These are phyloP conservation scores for Tetrapisispora taiwanensis DNA, from an alignment of 805 yeast genomes.

Conservation along the genomic window DNA sequence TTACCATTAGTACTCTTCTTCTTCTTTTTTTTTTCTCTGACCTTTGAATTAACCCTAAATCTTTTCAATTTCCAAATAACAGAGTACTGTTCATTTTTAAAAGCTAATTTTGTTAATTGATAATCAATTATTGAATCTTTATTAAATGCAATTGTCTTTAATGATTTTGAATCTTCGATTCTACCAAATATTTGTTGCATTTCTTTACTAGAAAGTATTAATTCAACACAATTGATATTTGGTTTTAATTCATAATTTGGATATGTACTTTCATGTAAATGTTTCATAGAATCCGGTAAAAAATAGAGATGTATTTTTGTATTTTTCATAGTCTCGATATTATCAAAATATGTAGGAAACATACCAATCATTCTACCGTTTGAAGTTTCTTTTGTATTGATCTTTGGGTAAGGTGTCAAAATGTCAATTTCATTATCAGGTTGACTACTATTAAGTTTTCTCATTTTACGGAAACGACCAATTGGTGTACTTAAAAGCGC, in stretches of 20 bases:
- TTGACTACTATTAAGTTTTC: background rate
- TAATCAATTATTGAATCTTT: constrained; percentile 1
- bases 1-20: too few species aligned
- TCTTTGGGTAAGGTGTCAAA: background rate
- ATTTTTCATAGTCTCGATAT: background rate
- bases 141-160: constrained; percentile 1
- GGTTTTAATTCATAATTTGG: constrained; percentile 1
- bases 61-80: constrained; percentile 2
- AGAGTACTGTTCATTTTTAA: background rate
- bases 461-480: background rate
- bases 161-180: constrained; percentile 1
- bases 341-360: constrained; percentile 1
- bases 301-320: background rate
- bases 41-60: background rate
- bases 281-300: background rate
- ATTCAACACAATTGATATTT: constrained; percentile 2
- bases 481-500: background rate
- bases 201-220: background rate
- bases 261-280: background rate
- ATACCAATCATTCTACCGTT: background rate
- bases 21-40: background rate
- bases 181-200: constrained; percentile 1
- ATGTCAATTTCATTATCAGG: background rate
- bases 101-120: background rate
- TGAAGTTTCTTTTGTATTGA: background rate